Evolutionary conservation across 73 alveolate species (phyloP).

Genomic region (Stentor coeruleus): DNA sequence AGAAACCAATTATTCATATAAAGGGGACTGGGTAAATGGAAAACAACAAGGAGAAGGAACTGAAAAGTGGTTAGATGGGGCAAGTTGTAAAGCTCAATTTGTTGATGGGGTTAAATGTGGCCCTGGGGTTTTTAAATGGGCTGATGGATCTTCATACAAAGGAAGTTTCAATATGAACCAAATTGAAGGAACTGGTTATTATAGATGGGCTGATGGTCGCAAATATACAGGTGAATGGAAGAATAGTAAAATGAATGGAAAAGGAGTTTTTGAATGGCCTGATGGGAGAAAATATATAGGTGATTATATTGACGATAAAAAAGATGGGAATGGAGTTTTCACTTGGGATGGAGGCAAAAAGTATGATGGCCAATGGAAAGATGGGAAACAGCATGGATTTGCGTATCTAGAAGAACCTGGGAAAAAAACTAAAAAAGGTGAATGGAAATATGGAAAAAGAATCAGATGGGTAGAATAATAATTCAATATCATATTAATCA

Average conservation of each 20-base stretch:
- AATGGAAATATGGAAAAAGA: too few species aligned
- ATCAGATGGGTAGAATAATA: too few species aligned
- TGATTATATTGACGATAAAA: slow-evolving; percentile 31
- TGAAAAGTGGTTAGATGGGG: slow-evolving; percentile 51
- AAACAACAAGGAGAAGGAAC: slow-evolving; percentile 38
- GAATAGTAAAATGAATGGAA: slow-evolving; percentile 65
- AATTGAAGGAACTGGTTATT: slow-evolving; percentile 43
- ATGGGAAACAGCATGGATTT: too few species aligned
- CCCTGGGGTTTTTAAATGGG: slow-evolving; percentile 59
- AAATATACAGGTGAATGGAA: slow-evolving; percentile 63
- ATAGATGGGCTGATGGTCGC: slow-evolving; percentile 54
- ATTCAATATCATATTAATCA: too few species aligned
- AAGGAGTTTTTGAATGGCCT: slow-evolving; percentile 59
- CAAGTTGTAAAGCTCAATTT: slow-evolving; percentile 63
- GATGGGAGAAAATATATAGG: slow-evolving; percentile 64
- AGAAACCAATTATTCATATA: slow-evolving; percentile 3
- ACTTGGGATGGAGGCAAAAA: slow-evolving; percentile 62
- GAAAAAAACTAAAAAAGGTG: too few species aligned
- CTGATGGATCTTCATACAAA: slow-evolving; percentile 53
- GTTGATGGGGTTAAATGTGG: slow-evolving; percentile 66
- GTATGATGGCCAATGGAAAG: slow-evolving; percentile 60
- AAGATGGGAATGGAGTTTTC: slow-evolving; percentile 50
- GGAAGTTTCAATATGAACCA: slow-evolving; percentile 42
- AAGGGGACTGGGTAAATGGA: slow-evolving; percentile 45
- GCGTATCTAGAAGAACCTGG: too few species aligned